Conservation (phyloP, 1,284 basidiomycete species). For the Apiotrichum sp. region DNA sequence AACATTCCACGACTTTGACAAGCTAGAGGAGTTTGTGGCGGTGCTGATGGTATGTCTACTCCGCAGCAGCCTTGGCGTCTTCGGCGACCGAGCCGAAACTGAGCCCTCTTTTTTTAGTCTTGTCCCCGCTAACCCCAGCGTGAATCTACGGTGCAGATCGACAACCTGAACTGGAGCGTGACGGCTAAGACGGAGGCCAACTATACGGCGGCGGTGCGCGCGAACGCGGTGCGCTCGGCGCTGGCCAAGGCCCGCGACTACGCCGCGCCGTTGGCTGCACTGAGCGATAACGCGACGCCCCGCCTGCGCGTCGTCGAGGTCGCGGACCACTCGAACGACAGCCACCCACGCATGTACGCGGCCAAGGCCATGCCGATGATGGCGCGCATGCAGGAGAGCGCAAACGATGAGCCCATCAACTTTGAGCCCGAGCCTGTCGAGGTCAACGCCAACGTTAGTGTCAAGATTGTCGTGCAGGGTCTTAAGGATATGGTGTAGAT, state of each 20-base stretch:
- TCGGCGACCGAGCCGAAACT: too few relatives aligned
- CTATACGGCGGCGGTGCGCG: conserved; percentile 4
- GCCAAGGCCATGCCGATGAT: neutral
- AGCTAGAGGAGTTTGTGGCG: conserved; percentile 2
- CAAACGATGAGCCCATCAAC: neutral
- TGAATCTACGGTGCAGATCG: neutral
- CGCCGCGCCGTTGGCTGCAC: neutral
- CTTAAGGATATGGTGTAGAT: too few relatives aligned
- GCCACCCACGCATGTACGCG: neutral
- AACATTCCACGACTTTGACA: conserved; percentile 14
- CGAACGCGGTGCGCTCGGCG: conserved; percentile 9
- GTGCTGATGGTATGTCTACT: conserved; percentile 3
- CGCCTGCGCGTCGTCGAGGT: conserved; percentile 1
- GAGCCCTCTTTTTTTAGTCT: neutral
- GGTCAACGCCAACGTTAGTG: neutral
- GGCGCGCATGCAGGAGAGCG: neutral
- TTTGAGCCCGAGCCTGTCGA: conserved; percentile 11
- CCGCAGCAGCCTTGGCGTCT: too few relatives aligned
- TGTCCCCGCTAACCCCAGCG: neutral
- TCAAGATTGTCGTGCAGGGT: neutral
- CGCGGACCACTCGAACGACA: conserved; percentile 1
- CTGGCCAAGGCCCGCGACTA: conserved; percentile 12
- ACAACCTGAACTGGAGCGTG: conserved; percentile 3
- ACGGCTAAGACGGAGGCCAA: neutral
- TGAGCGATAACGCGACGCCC: neutral